Evolutionary conservation across 164 flowering plant genomes (phyloP).

Genomic region (Annona cherimola): DNA sequence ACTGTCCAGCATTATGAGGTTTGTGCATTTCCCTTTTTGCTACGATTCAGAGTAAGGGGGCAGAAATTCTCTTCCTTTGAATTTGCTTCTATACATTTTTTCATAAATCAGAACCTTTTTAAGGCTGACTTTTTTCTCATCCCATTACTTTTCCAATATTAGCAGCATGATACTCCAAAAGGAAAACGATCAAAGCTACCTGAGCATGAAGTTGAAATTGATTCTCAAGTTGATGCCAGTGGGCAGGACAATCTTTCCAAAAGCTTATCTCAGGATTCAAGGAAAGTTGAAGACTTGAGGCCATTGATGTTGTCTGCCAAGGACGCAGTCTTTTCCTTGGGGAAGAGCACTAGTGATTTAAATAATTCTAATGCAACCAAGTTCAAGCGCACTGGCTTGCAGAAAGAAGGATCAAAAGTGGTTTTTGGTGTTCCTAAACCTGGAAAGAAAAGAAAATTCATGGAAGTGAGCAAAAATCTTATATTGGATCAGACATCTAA

Average conservation of each 20-base stretch:
- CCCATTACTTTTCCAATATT: not conserved
- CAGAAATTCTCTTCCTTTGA: not conserved
- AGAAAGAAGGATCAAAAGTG: slow-evolving; percentile 74
- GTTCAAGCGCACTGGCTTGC: slow-evolving; percentile 54
- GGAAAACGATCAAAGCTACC: slow-evolving; percentile 64
- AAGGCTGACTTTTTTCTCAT: not conserved
- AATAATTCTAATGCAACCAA: slow-evolving; percentile 38
- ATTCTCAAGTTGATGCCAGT: slow-evolving; percentile 30
- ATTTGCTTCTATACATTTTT: not conserved
- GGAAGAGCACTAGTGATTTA: slow-evolving; percentile 43
- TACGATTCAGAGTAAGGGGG: not conserved
- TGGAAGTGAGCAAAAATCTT: slow-evolving; percentile 97
- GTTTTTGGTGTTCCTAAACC: slow-evolving; percentile 93
- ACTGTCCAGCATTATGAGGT: slow-evolving; percentile 42
- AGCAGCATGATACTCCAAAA: slow-evolving; percentile 66
- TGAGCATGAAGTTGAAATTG: slow-evolving; percentile 17
- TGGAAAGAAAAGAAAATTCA: slow-evolving; percentile 90
- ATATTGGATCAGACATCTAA: slow-evolving; percentile 42
- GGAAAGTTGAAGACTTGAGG: slow-evolving; percentile 36
- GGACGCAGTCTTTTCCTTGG: slow-evolving; percentile 60
- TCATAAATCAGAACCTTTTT: not conserved
- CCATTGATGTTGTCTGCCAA: slow-evolving; percentile 38
- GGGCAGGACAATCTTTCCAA: slow-evolving; percentile 35
- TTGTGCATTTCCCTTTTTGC: not conserved
- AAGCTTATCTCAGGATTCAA: slow-evolving; percentile 24